These are phyloP conservation scores for Leishmania major DNA, from an alignment of 208 protist genomes.

Conservation along the genomic window DNA sequence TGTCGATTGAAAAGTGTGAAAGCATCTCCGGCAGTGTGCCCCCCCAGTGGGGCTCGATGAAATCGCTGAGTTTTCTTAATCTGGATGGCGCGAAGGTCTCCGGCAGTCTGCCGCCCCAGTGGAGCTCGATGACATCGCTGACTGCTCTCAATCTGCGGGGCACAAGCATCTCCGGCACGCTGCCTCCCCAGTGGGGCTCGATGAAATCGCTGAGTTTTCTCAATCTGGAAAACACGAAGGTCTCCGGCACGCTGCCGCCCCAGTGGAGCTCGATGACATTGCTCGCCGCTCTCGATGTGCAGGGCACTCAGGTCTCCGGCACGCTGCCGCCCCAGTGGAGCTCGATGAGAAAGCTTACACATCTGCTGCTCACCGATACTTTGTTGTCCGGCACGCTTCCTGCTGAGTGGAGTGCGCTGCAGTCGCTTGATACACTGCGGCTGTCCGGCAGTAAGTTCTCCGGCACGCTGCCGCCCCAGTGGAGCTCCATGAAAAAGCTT, in stretches of 20 bases:
- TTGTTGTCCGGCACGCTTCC: background rate
- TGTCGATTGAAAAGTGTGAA: no score
- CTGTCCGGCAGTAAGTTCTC: background rate
- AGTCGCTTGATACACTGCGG: background rate
- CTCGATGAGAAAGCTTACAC: background rate
- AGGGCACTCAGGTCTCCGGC: no score
- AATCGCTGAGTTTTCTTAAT: background rate
- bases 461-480: background rate
- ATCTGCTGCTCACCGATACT: background rate
- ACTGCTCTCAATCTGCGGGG: no score
- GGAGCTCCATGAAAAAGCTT: background rate
- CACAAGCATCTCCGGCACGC: constrained; percentile 7
- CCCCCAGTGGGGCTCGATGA: no score
- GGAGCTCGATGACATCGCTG: no score
- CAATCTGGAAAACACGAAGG: background rate
- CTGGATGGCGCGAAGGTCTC: no score
- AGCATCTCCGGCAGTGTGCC: no score
- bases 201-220: no score
- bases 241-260: background rate
- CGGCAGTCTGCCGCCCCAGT: background rate
- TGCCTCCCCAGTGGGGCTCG: constrained; percentile 1
- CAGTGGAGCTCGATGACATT: no score
- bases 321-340: constrained; percentile 1
- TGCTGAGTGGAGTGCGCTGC: background rate
- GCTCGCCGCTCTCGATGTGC: background rate